phyloP scores from a whole-genome alignment of 2,329 filamentous ascomycete genomes.

The Aureobasidium sp. region DNA sequence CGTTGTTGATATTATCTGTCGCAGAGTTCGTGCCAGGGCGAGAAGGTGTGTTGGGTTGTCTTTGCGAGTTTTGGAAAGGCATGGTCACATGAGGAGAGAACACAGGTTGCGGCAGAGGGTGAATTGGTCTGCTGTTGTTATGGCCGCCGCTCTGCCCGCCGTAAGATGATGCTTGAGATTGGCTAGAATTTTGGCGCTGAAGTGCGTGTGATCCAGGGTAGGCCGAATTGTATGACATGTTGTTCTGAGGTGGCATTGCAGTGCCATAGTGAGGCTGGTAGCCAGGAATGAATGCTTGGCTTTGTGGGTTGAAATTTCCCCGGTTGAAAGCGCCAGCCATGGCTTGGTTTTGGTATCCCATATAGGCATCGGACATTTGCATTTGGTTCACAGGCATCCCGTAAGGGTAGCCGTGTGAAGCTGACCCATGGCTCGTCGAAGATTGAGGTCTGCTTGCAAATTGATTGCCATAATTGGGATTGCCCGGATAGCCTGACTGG shows the following conservation, averaged over 20 bases:
- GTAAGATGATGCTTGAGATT: constrained; percentile 26
- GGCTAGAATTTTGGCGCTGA: constrained; percentile 29
- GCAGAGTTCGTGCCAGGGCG: background rate
- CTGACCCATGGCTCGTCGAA: constrained; percentile 22
- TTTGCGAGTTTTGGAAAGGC: constrained; percentile 19
- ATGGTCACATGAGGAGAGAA: constrained; percentile 30
- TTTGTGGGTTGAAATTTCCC: constrained; percentile 89
- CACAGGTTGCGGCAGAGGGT: constrained; percentile 34
- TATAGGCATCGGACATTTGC: constrained; percentile 14
- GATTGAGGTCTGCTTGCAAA: constrained; percentile 9
- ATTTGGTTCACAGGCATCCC: constrained; percentile 35
- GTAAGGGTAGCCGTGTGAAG: constrained; percentile 55
- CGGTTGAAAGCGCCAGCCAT: constrained; percentile 78
- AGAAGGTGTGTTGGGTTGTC: background rate
- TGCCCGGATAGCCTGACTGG: constrained; percentile 20
- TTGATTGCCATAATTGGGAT: background rate
- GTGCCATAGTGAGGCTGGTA: constrained; percentile 27
- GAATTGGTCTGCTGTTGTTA: constrained; percentile 24
- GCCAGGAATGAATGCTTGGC: constrained; percentile 78
- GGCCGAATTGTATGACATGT: background rate
- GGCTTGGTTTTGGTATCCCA: constrained; percentile 63
- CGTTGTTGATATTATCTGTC: background rate
- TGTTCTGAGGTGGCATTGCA: background rate
- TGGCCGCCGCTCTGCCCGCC: constrained; percentile 18
- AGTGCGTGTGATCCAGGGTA: constrained; percentile 20